Conservation (phyloP, 73 alveolate species). For the Paraurostyla sp. region DNA sequence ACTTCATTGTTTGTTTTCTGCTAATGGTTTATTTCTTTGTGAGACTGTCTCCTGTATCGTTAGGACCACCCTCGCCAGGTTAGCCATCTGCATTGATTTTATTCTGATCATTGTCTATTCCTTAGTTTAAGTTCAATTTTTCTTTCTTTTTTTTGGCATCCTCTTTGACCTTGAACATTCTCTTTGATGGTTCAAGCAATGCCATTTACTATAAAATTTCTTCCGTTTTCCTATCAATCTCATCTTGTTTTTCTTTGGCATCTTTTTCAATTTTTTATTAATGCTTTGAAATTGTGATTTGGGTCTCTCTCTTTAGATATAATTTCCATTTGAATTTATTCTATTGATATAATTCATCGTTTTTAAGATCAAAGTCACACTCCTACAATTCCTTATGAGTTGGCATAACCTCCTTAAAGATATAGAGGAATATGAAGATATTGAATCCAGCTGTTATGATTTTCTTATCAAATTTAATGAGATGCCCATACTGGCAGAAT, state of each 20-base stretch:
- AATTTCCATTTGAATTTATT: not conserved
- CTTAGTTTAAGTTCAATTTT: not conserved
- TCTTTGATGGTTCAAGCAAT: not conserved
- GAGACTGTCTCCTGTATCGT: not conserved
- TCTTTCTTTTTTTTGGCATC: not conserved
- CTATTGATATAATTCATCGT: conserved; percentile 27
- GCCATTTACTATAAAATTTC: conserved; percentile 3
- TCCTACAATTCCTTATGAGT: not conserved
- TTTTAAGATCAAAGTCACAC: conserved; percentile 39
- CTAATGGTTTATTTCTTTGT: not conserved
- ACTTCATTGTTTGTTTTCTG: not conserved
- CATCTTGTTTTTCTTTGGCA: not conserved
- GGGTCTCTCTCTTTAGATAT: not conserved
- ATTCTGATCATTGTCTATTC: not conserved
- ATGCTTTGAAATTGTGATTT: not conserved
- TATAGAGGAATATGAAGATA: conserved; percentile 5
- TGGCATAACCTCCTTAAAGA: not conserved
- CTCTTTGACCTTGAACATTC: not conserved
- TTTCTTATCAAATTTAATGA: not conserved
- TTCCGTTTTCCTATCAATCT: not conserved
- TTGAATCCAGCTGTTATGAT: conserved; percentile 45
- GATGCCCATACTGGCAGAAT: conserved; percentile 58
- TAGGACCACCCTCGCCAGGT: not conserved
- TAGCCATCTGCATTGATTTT: not conserved
- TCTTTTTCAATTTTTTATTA: not conserved